Base-by-base conservation (phyloP, 768 basidiomycete species). In the Mycena crocata region DNA sequence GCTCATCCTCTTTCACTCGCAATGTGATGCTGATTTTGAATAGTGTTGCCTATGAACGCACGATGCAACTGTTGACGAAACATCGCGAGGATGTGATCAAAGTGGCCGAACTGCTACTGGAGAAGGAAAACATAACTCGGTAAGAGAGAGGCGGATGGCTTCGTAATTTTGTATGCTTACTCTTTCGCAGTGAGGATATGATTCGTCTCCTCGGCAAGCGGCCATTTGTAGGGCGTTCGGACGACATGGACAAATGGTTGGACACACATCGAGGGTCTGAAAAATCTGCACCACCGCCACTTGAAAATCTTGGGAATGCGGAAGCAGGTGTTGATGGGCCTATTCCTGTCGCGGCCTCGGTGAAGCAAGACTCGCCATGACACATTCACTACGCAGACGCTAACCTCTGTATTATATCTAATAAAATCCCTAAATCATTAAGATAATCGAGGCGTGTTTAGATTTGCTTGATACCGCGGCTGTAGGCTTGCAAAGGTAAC, bases 171-270 rank as follows among this genome's bases (percentile, higher is more conserved):
- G 66, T 32, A 72, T 37, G 32, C 30, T 67, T 26, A 52, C 13
- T 13, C 37, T 13, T 35, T 62, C 63, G 55, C 71, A 94, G 94
- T 55, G 93, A 94, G 85, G 93, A 95, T 74, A 96, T 95, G 94
- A 92, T 93, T 66, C 74, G 83, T 42, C 84, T 95, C 21, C 86
- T 95, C 42, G 94, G 94, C 54, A 92, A 91, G 74, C 89, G 94
- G 55, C 93, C 94, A 28, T 95, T 95, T 72, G 79, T 75, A n/a
- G 88, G 88, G 68, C 86, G 87, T 63, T 83, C 87, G 28, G 95
- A 97, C 75, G 95, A 97, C 70, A 98, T 98, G 96, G 96, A 98
- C 81, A 93, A 92, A 76, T 97, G 95, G 93, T 86, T 97, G n/a
- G 95, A 97, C 73, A 87, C 92, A 75, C 87, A 94, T 75, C 85